Evolutionary conservation across 768 basidiomycete species (phyloP).

Genomic region (Russula sp.): DNA sequence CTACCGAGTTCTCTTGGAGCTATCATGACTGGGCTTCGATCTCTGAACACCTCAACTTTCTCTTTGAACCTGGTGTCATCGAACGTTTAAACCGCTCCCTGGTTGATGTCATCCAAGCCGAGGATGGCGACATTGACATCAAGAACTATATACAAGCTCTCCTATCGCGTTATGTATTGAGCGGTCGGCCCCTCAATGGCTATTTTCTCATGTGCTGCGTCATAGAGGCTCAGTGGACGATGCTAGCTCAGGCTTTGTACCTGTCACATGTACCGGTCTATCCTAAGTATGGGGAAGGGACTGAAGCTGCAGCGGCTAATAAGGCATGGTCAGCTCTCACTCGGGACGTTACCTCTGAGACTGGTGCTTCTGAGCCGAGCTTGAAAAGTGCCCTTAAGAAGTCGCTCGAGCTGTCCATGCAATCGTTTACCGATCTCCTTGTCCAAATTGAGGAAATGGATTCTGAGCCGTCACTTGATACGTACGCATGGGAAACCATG

Average conservation of each 20-base stretch:
- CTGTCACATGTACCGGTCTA: slow-evolving; percentile 24
- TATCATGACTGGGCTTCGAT: slow-evolving; percentile 55
- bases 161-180: slow-evolving; percentile 64
- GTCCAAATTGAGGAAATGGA: slow-evolving; percentile 81
- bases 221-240: slow-evolving; percentile 78
- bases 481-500: slow-evolving; percentile 92
- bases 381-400: slow-evolving; percentile 32
- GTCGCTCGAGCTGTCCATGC: slow-evolving; percentile 55
- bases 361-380: slow-evolving; percentile 32
- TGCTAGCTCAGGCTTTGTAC: slow-evolving; percentile 63
- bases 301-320: slow-evolving; percentile 79
- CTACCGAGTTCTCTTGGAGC: slow-evolving; percentile 70
- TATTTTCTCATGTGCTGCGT: slow-evolving; percentile 89
- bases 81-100: slow-evolving; percentile 68
- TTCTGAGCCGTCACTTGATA: slow-evolving; percentile 67
- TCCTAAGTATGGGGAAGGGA: slow-evolving; percentile 27
- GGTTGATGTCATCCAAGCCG: slow-evolving; percentile 50
- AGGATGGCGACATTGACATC: slow-evolving; percentile 45
- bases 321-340: slow-evolving; percentile 70
- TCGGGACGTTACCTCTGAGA: slow-evolving; percentile 40
- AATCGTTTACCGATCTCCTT: slow-evolving; percentile 71
- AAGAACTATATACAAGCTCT: slow-evolving; percentile 60
- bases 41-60: slow-evolving; percentile 42
- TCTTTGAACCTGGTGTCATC: slow-evolving; percentile 61
- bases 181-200: slow-evolving; percentile 73